These are phyloP conservation scores for Vitis hybrid DNA, from an alignment of 177 flowering plant genomes.

Conservation along the genomic window DNA sequence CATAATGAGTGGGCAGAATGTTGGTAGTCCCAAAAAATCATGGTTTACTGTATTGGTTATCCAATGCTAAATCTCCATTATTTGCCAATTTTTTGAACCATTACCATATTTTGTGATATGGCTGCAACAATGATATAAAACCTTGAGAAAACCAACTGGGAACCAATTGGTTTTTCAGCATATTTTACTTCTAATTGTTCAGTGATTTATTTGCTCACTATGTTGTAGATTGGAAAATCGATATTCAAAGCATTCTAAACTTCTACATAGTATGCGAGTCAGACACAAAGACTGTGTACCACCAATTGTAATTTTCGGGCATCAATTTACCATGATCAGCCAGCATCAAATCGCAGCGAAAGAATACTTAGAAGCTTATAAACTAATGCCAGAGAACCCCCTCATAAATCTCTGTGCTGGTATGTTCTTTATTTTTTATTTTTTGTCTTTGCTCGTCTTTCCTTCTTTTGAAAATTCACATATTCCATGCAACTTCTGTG, in stretches of 20 bases:
- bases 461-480: not conserved
- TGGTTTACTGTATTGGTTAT: no score
- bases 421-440: conserved; percentile 19
- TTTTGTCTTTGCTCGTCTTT: not conserved
- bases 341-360: conserved; percentile 87
- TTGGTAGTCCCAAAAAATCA: no score
- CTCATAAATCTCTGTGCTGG: conserved; percentile 88
- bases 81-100: no score
- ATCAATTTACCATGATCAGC: conserved; percentile 61
- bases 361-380: conserved; percentile 82
- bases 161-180: no score
- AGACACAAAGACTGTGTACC: conserved; percentile 59
- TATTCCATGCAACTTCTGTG: not conserved
- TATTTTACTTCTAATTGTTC: not conserved
- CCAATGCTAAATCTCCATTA: no score
- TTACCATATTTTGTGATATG: no score
- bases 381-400: conserved; percentile 72
- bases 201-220: not conserved
- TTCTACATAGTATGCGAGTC: conserved; percentile 53
- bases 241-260: conserved; percentile 55
- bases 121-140: no score
- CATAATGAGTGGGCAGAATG: no score
- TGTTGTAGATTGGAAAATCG: conserved; percentile 42
- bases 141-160: no score
- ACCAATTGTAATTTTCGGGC: conserved; percentile 69